Evolutionary conservation across 2,329 filamentous ascomycete genomes (phyloP).

Genomic region (Scytalidium sp.): DNA sequence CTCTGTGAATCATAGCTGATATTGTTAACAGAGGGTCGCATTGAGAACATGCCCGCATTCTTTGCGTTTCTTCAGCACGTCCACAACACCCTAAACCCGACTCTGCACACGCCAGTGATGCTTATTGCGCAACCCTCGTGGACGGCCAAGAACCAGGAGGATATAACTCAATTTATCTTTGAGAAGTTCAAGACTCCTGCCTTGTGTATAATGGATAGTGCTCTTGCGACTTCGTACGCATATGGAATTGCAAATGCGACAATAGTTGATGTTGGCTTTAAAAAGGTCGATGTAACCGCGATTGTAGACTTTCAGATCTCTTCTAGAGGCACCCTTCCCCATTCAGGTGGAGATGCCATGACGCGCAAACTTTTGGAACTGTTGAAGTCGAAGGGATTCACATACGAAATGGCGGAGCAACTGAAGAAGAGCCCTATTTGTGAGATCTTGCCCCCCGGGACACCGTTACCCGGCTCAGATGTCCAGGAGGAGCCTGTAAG

Average conservation of each 20-base stretch:
- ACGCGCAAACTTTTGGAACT: conserved; percentile 70
- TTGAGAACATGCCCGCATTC: conserved; percentile 89
- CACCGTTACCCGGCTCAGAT: conserved; percentile 41
- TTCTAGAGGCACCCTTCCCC: conserved; percentile 56
- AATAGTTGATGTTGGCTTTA: conserved; percentile 85
- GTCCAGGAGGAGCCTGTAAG: conserved; percentile 40
- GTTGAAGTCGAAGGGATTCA: conserved; percentile 58
- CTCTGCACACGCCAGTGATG: conserved; percentile 91
- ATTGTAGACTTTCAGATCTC: conserved; percentile 78
- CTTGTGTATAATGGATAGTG: conserved; percentile 86
- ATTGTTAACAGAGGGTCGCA: conserved; percentile 60
- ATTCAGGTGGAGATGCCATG: conserved; percentile 83
- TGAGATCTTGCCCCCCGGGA: conserved; percentile 60
- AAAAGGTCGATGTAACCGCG: conserved; percentile 91
- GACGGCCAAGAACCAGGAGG: conserved; percentile 84
- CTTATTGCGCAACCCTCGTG: conserved; percentile 87
- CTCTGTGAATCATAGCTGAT: conserved; percentile 9
- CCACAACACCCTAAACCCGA: conserved; percentile 82
- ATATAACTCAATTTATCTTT: conserved; percentile 90
- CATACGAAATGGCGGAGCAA: conserved; percentile 66
- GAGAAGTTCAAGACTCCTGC: conserved; percentile 95
- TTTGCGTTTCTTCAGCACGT: conserved; percentile 91
- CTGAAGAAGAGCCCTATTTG: conserved; percentile 65
- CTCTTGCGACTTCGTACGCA: conserved; percentile 83
- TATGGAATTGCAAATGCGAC: conserved; percentile 73